Evolutionary conservation across 2,329 filamentous ascomycete species (phyloP), one percentile per base, ranked within the genome.

Genomic region (Endothia cerciana): DNA sequence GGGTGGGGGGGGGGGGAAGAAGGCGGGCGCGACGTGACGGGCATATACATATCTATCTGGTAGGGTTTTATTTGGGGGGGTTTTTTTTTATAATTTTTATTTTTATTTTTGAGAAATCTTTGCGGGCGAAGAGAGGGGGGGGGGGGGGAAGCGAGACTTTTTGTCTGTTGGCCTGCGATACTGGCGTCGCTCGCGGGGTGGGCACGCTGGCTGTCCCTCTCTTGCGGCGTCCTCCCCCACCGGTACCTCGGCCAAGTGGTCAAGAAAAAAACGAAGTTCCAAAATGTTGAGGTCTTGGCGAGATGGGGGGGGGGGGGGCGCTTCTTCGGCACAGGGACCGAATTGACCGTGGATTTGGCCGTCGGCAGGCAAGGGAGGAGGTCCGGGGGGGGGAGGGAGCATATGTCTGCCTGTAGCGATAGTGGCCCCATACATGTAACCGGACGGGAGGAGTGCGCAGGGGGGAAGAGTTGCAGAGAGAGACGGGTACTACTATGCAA

Each of bases 321-420:
- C n/a, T 28, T 55, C 28, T 55, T 36, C 51, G 51, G 51, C 30
- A 33, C 51, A 55, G 51, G 28, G 51, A 55, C 51, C 51, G 51
- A 55, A 55, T 55, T 55, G 51, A n/a, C 51, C 51, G 51, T 28
- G 51, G 28, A 36, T 55, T 55, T 55, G 51, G 28, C 51, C 51
- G 51, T n/a, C 17, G 28, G 51, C 17, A 45, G 43, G 8, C 19
- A 45, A n/a, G n/a, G n/a, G n/a, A n/a, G n/a, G n/a, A n/a, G n/a
- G n/a, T n/a, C n/a, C n/a, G n/a, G n/a, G n/a, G n/a, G n/a, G n/a
- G 22, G 7, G 4, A 30, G 10, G 17, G 22, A 7, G 47, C 15
- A 13, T 2, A 17, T 28, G 22, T 36, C 6, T 36, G 33, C 33
- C 6, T n/a, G n/a, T n/a, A n/a, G n/a, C n/a, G n/a, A n/a, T n/a